Evolutionary conservation across 345 rosid genomes (phyloP).

Genomic region (Zanthoxylum bungeanum): DNA sequence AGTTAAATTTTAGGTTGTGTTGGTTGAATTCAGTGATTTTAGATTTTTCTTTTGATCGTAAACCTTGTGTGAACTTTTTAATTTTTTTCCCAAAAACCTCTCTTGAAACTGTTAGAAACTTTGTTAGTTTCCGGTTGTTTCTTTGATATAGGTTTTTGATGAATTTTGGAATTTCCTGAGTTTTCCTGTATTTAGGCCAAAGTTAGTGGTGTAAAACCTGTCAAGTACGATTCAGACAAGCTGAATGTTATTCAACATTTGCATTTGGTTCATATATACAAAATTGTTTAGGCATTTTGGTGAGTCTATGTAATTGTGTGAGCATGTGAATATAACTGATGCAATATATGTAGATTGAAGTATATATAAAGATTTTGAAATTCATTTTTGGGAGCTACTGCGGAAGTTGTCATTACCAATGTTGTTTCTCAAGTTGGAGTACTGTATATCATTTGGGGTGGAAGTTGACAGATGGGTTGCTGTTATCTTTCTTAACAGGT

Average conservation of each 20-base stretch:
- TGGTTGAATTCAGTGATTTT: background rate
- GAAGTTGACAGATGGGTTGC: background rate
- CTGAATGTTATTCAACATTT: background rate
- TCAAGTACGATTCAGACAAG: background rate
- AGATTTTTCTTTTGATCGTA: background rate
- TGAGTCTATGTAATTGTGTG: background rate
- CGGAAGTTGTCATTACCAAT: background rate
- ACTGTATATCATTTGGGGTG: background rate
- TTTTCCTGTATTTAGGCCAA: background rate
- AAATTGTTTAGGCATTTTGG: background rate
- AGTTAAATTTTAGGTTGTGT: background rate
- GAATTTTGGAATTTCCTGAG: background rate
- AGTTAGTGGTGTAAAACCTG: background rate
- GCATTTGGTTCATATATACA: background rate
- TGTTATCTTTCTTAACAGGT: background rate
- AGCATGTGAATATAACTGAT: background rate
- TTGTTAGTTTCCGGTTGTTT: background rate
- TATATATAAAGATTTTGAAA: background rate
- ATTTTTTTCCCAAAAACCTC: background rate
- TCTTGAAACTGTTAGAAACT: background rate
- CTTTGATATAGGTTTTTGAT: background rate
- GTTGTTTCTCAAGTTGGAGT: background rate
- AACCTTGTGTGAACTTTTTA: background rate
- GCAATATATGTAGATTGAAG: background rate
- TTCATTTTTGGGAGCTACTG: background rate